A percentile compares a stretch with the other conserved stretches of the same genome.
These are phyloP conservation scores for Penicillium thymicola DNA, from an alignment of 2,329 filamentous ascomycete genomes.

Conservation along the genomic window DNA sequence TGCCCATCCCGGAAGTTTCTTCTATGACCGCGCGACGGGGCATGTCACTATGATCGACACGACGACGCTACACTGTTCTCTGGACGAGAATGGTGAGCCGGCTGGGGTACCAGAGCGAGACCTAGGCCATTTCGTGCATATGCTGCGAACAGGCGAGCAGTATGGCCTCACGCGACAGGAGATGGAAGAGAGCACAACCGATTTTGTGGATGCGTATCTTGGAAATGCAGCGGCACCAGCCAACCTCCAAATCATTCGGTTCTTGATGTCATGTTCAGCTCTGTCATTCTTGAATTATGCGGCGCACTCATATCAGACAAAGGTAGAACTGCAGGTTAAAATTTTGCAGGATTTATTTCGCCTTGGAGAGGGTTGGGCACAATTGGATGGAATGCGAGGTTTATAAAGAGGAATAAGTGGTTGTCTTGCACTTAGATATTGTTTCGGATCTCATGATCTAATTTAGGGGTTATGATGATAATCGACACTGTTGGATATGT, in stretches of 20 bases:
- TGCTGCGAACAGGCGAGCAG: not conserved
- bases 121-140: not conserved
- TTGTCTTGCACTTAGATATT: not conserved
- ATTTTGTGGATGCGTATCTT: not conserved
- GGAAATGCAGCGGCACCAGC: not conserved
- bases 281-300: constrained; percentile 1
- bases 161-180: not conserved
- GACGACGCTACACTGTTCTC: not conserved
- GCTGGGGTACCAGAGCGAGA: not conserved
- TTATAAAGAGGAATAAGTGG: not conserved
- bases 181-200: not conserved
- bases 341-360: not conserved
- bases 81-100: not conserved
- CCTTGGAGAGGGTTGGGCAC: not conserved
- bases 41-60: constrained; percentile 2
- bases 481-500: not conserved
- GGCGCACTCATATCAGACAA: not conserved
- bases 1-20: constrained; percentile 1
- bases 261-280: constrained; percentile 1
- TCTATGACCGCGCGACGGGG: not conserved
- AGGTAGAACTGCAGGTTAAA: not conserved
- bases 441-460: not conserved
- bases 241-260: not conserved
- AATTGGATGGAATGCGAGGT: not conserved
- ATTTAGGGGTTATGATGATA: not conserved